Evolutionary conservation across 768 basidiomycete species (phyloP).

Genomic region (Agrocybe praecox): DNA sequence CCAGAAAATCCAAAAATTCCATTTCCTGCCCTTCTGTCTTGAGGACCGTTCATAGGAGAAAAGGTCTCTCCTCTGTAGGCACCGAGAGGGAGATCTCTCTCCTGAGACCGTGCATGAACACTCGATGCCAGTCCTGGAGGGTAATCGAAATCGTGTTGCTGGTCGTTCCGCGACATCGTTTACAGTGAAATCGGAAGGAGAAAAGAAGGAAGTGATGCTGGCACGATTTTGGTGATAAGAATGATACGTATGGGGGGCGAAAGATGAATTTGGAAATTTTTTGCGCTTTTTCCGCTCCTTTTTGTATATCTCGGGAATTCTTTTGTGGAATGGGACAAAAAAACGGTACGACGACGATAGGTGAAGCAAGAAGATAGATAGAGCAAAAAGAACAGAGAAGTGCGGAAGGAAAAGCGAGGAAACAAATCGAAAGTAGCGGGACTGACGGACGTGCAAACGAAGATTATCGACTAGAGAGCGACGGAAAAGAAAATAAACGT

Average conservation of each 20-base stretch:
- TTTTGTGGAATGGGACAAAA: conserved; percentile 10
- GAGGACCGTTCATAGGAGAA: conserved; percentile 18
- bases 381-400: conserved; percentile 11
- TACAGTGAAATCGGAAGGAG: conserved; percentile 10
- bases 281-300: conserved; percentile 4
- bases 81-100: conserved; percentile 17
- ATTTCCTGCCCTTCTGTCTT: conserved; percentile 33
- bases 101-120: conserved; percentile 25
- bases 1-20: conserved; percentile 13
- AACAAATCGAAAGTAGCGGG: conserved; percentile 35
- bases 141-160: conserved; percentile 39
- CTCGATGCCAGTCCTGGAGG: conserved; percentile 29
- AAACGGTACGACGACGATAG: conserved; percentile 18
- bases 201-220: conserved; percentile 14
- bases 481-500: conserved; percentile 30
- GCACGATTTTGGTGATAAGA: neutral
- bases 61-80: conserved; percentile 16
- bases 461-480: conserved; percentile 40
- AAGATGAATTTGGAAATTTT: conserved; percentile 3
- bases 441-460: conserved; percentile 34
- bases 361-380: conserved; percentile 20
- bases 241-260: neutral
- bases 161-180: conserved; percentile 46
- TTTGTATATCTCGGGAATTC: conserved; percentile 7
- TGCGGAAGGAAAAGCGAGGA: conserved; percentile 24